phyloP scores from a whole-genome alignment of 805 yeast species.

The Yamadazyma sp. region DNA sequence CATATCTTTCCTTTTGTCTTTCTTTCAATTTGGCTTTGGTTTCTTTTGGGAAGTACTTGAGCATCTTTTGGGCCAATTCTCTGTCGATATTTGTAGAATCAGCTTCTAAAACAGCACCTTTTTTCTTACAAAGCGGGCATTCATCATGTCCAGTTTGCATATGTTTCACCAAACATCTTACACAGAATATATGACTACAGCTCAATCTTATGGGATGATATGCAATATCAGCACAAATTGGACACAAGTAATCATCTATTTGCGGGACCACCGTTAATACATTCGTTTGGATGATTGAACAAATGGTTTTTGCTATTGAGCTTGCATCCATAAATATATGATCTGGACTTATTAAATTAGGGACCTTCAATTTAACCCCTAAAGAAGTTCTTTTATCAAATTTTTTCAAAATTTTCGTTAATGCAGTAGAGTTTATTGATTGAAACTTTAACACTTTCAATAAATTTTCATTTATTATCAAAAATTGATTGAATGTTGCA shows the following conservation, averaged over 20 bases:
- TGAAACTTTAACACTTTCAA: slow-evolving; percentile 59
- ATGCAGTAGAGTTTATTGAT: slow-evolving; percentile 59
- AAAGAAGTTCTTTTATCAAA: slow-evolving; percentile 71
- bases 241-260: slow-evolving; percentile 72
- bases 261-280: slow-evolving; percentile 64
- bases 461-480: slow-evolving; percentile 51
- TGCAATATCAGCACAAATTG: slow-evolving; percentile 67
- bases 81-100: slow-evolving; percentile 59
- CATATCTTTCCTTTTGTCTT: slow-evolving; percentile 40
- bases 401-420: slow-evolving; percentile 66
- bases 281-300: slow-evolving; percentile 52
- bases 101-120: slow-evolving; percentile 52
- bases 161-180: slow-evolving; percentile 66
- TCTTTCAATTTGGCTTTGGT: slow-evolving; percentile 59
- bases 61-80: slow-evolving; percentile 50
- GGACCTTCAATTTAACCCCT: slow-evolving; percentile 44
- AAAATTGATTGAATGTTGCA: slow-evolving; percentile 47
- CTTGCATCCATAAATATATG: slow-evolving; percentile 44
- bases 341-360: slow-evolving; percentile 39
- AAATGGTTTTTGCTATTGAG: slow-evolving; percentile 52
- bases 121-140: slow-evolving; percentile 66
- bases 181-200: slow-evolving; percentile 71
- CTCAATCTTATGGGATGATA: slow-evolving; percentile 64
- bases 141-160: slow-evolving; percentile 54
- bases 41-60: slow-evolving; percentile 63